phyloP scores from a whole-genome alignment of 2,329 filamentous ascomycete species.

The Colletotrichum acutatum region DNA sequence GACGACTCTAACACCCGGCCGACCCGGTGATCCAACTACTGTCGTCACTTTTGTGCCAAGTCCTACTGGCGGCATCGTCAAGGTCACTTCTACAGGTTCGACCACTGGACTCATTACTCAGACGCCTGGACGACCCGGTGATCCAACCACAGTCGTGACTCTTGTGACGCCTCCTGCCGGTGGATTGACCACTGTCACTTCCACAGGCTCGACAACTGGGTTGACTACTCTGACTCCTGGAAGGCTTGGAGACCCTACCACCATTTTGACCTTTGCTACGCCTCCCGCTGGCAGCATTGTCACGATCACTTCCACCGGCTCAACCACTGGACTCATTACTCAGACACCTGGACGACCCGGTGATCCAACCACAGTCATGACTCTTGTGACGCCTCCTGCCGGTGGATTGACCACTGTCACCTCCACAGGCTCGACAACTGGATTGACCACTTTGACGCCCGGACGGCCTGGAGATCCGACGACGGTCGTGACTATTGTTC shows the following conservation, averaged over 20 bases:
- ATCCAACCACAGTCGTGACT: background rate
- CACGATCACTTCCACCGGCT: too few species aligned
- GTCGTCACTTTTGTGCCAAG: too few species aligned
- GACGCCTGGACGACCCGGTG: background rate
- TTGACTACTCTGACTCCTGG: background rate
- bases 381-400: too few species aligned
- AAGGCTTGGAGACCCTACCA: background rate
- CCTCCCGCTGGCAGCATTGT: too few species aligned
- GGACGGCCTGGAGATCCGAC: too few species aligned
- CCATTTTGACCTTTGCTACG: background rate
- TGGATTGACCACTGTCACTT: background rate
- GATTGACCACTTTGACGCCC: background rate
- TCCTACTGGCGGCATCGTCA: too few species aligned
- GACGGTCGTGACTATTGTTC: too few species aligned
- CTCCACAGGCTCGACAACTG: background rate
- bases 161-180: background rate
- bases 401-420: background rate
- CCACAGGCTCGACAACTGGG: too few species aligned
- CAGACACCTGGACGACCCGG: background rate
- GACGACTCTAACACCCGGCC: too few species aligned
- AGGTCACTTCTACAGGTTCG: background rate
- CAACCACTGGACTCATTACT: background rate
- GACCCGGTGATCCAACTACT: too few species aligned
- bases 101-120: background rate
- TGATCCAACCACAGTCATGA: too few species aligned